Percentiles rank a stretch among this genome's conserved stretches.
Evolutionary conservation across 208 protist genomes (phyloP).

Genomic region (Crithidia bombi): DNA sequence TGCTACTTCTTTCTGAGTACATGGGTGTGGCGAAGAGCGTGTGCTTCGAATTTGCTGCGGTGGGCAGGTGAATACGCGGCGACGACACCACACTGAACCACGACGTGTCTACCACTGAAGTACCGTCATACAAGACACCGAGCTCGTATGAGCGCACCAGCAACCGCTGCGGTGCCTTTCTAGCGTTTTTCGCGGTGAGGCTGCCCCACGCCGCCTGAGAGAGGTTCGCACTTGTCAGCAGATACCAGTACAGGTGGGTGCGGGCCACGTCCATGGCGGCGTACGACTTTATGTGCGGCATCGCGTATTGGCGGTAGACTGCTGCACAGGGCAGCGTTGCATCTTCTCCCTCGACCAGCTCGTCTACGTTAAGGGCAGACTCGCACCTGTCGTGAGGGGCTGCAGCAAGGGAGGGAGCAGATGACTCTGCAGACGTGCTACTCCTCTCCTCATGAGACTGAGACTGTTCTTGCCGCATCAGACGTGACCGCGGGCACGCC

Average conservation of each 20-base stretch:
- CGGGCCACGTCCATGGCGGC: conserved; percentile 36
- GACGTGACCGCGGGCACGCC: conserved; percentile 12
- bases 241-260: conserved; percentile 60
- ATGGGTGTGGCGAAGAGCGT: conserved; percentile 37
- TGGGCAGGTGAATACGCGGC: conserved; percentile 35
- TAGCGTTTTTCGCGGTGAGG: conserved; percentile 12
- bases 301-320: conserved; percentile 20
- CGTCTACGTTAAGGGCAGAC: conserved; percentile 23
- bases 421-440: not conserved
- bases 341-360: not conserved
- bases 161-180: conserved; percentile 21
- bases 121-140: conserved; percentile 78
- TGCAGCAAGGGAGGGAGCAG: not conserved
- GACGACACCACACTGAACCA: conserved; percentile 52
- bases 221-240: conserved; percentile 87
- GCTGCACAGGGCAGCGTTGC: not conserved
- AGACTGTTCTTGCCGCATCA: not conserved
- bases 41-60: conserved; percentile 11
- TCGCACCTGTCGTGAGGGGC: not conserved
- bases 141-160: conserved; percentile 84
- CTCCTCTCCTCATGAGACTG: not conserved
- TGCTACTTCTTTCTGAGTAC: not conserved
- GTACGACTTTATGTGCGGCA: conserved; percentile 92
- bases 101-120: conserved; percentile 27
- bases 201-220: conserved; percentile 87